These are phyloP conservation scores for Kuraishia hungarica DNA, from an alignment of 805 yeast genomes.

Conservation along the genomic window DNA sequence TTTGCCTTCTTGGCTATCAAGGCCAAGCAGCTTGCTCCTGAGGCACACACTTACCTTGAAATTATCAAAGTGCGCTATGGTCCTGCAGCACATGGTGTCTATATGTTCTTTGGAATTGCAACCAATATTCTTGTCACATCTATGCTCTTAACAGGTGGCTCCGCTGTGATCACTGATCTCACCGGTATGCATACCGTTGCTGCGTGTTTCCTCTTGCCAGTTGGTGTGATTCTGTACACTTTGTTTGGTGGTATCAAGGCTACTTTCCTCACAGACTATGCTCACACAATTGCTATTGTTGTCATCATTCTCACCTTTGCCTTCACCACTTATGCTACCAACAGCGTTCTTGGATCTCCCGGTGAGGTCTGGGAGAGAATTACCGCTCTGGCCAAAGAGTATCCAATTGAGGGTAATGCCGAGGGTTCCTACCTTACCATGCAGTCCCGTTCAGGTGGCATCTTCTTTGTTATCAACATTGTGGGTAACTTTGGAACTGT, in stretches of 20 bases:
- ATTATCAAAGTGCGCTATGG: slow-evolving; percentile 80
- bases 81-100: slow-evolving; percentile 57
- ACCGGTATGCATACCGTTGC: slow-evolving; percentile 80
- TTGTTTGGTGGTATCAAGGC: slow-evolving; percentile 79
- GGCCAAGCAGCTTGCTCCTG: slow-evolving; percentile 83
- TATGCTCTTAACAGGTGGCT: slow-evolving; percentile 86
- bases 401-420: slow-evolving; percentile 73
- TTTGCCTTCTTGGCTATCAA: slow-evolving; percentile 85
- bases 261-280: slow-evolving; percentile 71
- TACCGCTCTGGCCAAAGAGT: slow-evolving; percentile 44
- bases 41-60: slow-evolving; percentile 87
- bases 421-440: slow-evolving; percentile 85
- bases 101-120: slow-evolving; percentile 73
- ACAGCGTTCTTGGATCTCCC: slow-evolving; percentile 70
- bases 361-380: slow-evolving; percentile 70
- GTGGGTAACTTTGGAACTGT: slow-evolving; percentile 90
- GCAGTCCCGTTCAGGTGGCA: slow-evolving; percentile 79
- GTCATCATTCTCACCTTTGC: slow-evolving; percentile 76
- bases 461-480: slow-evolving; percentile 79
- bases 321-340: slow-evolving; percentile 70
- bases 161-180: slow-evolving; percentile 70
- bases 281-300: slow-evolving; percentile 74
- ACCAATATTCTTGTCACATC: slow-evolving; percentile 89
- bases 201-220: slow-evolving; percentile 72
- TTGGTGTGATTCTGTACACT: slow-evolving; percentile 71